Base-by-base conservation (phyloP, 2,329 filamentous ascomycete species). In the Aspergillus neotritici region DNA sequence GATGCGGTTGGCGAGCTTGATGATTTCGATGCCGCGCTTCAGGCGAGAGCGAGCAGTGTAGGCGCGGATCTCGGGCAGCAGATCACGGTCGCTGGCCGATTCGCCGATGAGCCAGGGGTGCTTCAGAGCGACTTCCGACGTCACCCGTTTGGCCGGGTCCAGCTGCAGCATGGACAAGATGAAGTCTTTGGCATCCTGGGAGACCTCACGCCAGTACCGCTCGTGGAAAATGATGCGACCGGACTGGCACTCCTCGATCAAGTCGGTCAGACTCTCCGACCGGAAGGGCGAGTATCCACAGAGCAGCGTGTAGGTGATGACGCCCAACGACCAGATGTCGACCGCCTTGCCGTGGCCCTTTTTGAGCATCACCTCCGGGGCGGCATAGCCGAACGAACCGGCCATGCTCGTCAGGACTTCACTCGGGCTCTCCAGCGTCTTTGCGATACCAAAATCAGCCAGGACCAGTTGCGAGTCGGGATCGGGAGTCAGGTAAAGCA, bases 271-370 rank as follows among this genome's bases (percentile, higher is more conserved):
- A 60, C 87, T 95, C 73, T 98, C 93, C 49, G 89, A 93, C 55
- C 93, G 84, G 79, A 98, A 98, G 14, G 93, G 93, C 34, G 91
- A 96, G 74, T 98, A 98, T 55, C 93, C 93, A 65, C 94, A 98
- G 40, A 98, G 85, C 21, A 98, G 77, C 12, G 93, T 98, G 71
- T 98, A 98, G 33, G 93, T 97, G 61, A 98, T 98, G 60, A 98
- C 93, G 50, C 93, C 93, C 70, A 98, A 79, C 3, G 93, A 97
- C 93, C 93, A 98, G 87, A 98, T 95, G 64, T 98, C 93, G 29
- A 97, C 93, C 4, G 93, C 88, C 70, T 97, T 98, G 64, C 93
- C 93, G 65, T 98, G 94, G 14, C 93, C 93, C 62, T 87, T 83
- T 76, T 96, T 96, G 52, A 95, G 77, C 93, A 98, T 98, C 47